These are phyloP conservation scores for Discostella stelligera DNA, from an alignment of 352 stramenopile genomes.

Conservation along the genomic window DNA sequence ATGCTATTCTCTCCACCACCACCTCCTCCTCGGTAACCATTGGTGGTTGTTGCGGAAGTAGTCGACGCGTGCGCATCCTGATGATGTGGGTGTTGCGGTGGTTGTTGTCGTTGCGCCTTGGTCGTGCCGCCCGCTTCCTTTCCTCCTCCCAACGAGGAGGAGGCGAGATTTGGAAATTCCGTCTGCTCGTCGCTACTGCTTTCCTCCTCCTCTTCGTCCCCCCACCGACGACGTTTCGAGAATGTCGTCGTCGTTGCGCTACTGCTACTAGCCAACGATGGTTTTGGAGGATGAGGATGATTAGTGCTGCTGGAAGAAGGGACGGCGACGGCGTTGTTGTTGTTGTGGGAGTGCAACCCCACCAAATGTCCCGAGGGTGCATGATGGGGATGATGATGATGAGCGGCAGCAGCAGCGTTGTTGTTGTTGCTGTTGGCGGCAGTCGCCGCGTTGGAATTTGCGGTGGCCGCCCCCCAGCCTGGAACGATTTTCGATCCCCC, in stretches of 20 bases:
- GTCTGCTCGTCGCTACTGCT: not conserved
- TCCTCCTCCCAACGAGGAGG: too few relatives aligned
- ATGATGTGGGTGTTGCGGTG: not conserved
- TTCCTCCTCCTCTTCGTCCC: not conserved
- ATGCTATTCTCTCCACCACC: not conserved
- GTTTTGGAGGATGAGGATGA: not conserved
- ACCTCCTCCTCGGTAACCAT: not conserved
- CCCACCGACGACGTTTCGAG: not conserved
- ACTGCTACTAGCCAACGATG: too few relatives aligned
- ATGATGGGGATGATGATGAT: not conserved
- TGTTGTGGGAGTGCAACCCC: not conserved
- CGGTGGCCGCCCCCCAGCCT: not conserved
- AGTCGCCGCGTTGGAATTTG: too few relatives aligned
- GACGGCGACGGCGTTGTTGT: not conserved
- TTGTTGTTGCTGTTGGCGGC: not conserved
- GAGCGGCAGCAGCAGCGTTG: not conserved
- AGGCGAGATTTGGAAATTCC: not conserved
- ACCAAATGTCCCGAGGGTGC: conserved; percentile 9
- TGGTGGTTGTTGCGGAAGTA: not conserved
- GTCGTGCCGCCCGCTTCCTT: not conserved
- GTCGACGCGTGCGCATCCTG: not conserved
- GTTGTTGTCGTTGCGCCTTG: not conserved
- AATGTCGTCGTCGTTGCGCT: too few relatives aligned
- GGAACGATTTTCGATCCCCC: conserved; percentile 17
- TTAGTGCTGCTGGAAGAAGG: too few relatives aligned